Base-by-base conservation (phyloP, 2,329 filamentous ascomycete genomes). In the Sarocladiaceae sp. region DNA sequence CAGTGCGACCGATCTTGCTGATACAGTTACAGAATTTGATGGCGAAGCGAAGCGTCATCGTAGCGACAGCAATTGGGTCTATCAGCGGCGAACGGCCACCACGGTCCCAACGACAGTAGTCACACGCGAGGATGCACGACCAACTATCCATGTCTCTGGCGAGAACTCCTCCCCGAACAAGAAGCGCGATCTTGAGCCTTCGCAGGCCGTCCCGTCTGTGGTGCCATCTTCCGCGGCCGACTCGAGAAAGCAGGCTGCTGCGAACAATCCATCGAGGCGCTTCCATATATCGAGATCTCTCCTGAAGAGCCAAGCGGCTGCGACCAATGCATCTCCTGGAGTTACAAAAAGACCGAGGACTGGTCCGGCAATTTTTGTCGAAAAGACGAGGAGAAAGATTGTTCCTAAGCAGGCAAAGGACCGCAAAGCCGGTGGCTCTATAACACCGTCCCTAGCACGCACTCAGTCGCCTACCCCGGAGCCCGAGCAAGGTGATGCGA, bases 281-380 rank as follows among this genome's bases (percentile, higher is more conserved):
- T 83, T 82, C 55, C 80, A 82, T 59, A 75, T 83, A 54, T 81
- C 78, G 15, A 70, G 73, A 53, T 71, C 68, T 49, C 69, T 73
- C 59, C 60, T 39, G 29, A 33, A 36, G 37, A 53, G 59, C 10
- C 57, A 61, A 39, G 51, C 59, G 26, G 54, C 66, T 37, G 53
- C 55, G 2, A 42, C 58, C 11, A 56, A 59, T 36, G 53, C 64
- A n/a, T 28, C n/a, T 5, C 23, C 44, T 5, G 66, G 69, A 2
- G 52, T 69, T 4, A 68, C 69, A 15, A 79, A 77, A 62, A 70
- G 70, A 52, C 58, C 57, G 4, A 69, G 73, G 13, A 64, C 70
- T 29, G 66, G 66, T 3, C 67, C 75, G n/a, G 72, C 79, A 7
- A 66, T 83, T 2, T 84, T 84, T 54, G 71, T 83, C 3, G 80